Percentiles rank a stretch among this genome's conserved stretches.
Conservation (phyloP, 176 grass and related monocot genomes). For the Carex myosuroides region DNA sequence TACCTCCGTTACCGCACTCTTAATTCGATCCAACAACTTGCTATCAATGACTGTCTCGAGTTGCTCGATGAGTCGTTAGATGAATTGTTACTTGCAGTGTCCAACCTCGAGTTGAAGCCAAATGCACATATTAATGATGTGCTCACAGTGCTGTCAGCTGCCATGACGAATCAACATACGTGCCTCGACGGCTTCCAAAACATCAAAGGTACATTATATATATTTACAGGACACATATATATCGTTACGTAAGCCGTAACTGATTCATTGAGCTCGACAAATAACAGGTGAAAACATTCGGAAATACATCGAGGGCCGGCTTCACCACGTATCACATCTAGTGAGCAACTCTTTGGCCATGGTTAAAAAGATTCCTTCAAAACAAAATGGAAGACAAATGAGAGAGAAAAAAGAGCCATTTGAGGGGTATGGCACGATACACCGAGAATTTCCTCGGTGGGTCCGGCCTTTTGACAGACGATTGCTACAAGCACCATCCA, state of each 20-base stretch:
- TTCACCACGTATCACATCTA: slow-evolving; percentile 42
- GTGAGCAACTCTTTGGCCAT: slow-evolving; percentile 89
- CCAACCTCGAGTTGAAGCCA: slow-evolving; percentile 17
- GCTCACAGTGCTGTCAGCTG: slow-evolving; percentile 61
- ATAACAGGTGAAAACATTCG: slow-evolving; percentile 19
- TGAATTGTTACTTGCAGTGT: slow-evolving; percentile 31
- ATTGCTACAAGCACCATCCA: slow-evolving; percentile 49
- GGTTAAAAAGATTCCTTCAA: slow-evolving; percentile 47
- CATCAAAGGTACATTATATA: slow-evolving; percentile 23
- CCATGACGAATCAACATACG: slow-evolving; percentile 84
- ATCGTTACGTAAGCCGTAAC: background rate
- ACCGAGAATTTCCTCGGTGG: slow-evolving; percentile 54
- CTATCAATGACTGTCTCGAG: slow-evolving; percentile 64
- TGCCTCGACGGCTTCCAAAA: slow-evolving; percentile 64
- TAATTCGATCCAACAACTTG: slow-evolving; percentile 23
- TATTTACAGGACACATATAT: too few relatives aligned
- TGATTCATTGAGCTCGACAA: background rate
- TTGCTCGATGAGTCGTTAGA: slow-evolving; percentile 56
- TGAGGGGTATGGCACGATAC: slow-evolving; percentile 58
- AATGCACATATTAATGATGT: slow-evolving; percentile 25
- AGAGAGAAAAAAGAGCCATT: slow-evolving; percentile 29
- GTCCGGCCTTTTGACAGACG: slow-evolving; percentile 39
- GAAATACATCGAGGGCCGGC: slow-evolving; percentile 29
- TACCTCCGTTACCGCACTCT: slow-evolving; percentile 36
- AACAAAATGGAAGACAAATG: slow-evolving; percentile 1